A percentile compares a stretch with the other conserved stretches of the same genome.
Evolutionary conservation across 176 grass and related monocot species (phyloP).

Genomic region (Oropetium thomaeum): DNA sequence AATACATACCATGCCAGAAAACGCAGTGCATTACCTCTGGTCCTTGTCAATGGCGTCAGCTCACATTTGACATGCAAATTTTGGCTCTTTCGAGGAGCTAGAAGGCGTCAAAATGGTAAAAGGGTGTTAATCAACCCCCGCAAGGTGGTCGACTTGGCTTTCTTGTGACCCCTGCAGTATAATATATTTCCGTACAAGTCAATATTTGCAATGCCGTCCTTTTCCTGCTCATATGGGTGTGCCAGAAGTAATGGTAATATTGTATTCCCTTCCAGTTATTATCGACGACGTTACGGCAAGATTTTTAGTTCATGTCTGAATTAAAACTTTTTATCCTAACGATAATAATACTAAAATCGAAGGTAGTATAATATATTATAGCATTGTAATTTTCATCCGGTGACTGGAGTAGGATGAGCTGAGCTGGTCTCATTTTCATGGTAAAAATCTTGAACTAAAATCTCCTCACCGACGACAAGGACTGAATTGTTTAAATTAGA

Average conservation of each 20-base stretch:
- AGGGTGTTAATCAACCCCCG: neutral
- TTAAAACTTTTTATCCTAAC: too few species aligned
- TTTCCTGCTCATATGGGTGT: neutral
- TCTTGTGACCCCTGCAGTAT: neutral
- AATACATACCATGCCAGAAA: neutral
- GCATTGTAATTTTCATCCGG: neutral
- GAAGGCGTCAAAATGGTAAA: slow-evolving; percentile 26
- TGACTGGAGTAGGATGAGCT: neutral
- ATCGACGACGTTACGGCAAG: too few species aligned
- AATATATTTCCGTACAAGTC: neutral
- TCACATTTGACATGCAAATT: neutral
- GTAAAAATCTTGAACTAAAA: neutral
- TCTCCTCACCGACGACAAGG: neutral
- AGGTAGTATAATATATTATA: too few species aligned
- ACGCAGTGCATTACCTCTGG: neutral
- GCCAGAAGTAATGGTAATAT: neutral
- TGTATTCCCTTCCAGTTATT: too few species aligned
- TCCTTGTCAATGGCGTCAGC: slow-evolving; percentile 5
- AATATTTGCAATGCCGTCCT: neutral
- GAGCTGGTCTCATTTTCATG: slow-evolving; percentile 1
- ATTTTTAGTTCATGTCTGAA: too few species aligned
- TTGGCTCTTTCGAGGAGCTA: slow-evolving; percentile 20
- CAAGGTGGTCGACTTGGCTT: neutral
- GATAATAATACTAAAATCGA: too few species aligned
- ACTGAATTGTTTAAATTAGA: neutral